These are phyloP conservation scores for Hypoxylon cercidicola DNA, from an alignment of 495 filamentous ascomycete species.

Conservation along the genomic window DNA sequence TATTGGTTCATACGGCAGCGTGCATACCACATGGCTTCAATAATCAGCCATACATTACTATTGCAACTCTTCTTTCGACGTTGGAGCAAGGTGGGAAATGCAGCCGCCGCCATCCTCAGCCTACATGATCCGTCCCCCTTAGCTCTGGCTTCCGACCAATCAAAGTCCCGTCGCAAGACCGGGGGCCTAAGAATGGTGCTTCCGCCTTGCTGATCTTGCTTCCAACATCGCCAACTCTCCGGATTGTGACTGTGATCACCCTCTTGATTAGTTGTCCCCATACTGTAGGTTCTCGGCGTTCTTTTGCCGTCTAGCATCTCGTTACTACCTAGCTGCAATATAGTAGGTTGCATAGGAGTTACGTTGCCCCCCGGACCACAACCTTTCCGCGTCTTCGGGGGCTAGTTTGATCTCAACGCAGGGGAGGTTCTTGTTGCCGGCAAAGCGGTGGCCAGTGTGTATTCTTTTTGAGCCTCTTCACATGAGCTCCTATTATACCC, in stretches of 20 bases:
- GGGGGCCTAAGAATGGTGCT: slow-evolving; percentile 19
- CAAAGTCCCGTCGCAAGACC: slow-evolving; percentile 30
- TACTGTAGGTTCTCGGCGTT: slow-evolving; percentile 3
- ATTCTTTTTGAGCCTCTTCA: no score
- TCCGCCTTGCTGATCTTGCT: slow-evolving; percentile 32
- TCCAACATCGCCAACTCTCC: slow-evolving; percentile 30
- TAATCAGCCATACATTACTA: slow-evolving; percentile 7
- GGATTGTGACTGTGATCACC: slow-evolving; percentile 35
- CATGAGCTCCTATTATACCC: no score
- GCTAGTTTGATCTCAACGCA: no score
- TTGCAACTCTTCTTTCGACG: slow-evolving; percentile 2
- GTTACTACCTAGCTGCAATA: background rate
- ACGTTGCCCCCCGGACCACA: no score
- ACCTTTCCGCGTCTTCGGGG: no score
- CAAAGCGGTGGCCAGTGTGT: no score
- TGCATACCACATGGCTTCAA: slow-evolving; percentile 29
- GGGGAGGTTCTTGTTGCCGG: no score
- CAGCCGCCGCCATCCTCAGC: slow-evolving; percentile 20
- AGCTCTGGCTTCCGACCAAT: slow-evolving; percentile 22
- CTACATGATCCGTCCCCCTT: slow-evolving; percentile 16
- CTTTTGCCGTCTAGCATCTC: slow-evolving; percentile 37
- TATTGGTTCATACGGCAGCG: slow-evolving; percentile 11
- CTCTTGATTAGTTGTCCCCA: slow-evolving; percentile 32
- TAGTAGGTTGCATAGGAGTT: no score
- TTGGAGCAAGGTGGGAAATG: slow-evolving; percentile 18